These are phyloP conservation scores for Mycena pura DNA, from an alignment of 768 basidiomycete species.

Conservation along the genomic window DNA sequence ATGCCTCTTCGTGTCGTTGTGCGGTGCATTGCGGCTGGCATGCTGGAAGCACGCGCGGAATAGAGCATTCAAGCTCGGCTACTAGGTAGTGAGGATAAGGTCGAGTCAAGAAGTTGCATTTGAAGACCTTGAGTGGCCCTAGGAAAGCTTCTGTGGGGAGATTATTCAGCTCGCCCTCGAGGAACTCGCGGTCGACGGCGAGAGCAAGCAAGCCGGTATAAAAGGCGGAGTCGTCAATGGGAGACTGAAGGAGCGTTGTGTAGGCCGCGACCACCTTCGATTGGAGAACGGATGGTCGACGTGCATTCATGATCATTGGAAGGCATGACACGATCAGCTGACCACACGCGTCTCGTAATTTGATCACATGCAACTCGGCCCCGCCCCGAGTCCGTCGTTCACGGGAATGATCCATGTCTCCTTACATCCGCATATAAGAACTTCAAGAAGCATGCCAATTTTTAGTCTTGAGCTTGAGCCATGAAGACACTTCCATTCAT, in stretches of 20 bases:
- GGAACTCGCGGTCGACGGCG: slow-evolving; percentile 57
- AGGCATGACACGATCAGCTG: too few relatives aligned
- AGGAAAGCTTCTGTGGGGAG: slow-evolving; percentile 20
- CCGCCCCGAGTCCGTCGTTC: too few relatives aligned
- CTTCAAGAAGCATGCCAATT: neutral
- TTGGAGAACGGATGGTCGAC: slow-evolving; percentile 33
- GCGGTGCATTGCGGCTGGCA: slow-evolving; percentile 41
- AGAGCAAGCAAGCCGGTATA: slow-evolving; percentile 61
- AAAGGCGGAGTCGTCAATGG: slow-evolving; percentile 53
- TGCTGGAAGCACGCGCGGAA: slow-evolving; percentile 54
- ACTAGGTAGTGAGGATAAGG: slow-evolving; percentile 22
- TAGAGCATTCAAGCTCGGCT: slow-evolving; percentile 41
- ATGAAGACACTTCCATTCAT: slow-evolving; percentile 11
- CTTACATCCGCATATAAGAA: too few relatives aligned
- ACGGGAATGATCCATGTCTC: too few relatives aligned
- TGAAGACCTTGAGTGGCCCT: slow-evolving; percentile 24
- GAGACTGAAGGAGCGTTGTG: slow-evolving; percentile 55
- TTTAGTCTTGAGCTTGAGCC: neutral
- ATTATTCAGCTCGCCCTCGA: slow-evolving; percentile 28
- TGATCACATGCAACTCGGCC: too few relatives aligned
- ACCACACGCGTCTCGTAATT: too few relatives aligned
- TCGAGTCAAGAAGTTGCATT: neutral
- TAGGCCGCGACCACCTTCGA: slow-evolving; percentile 58
- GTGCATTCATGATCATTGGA: slow-evolving; percentile 6
- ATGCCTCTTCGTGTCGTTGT: slow-evolving; percentile 47